phyloP scores from a whole-genome alignment of 306 rosid genomes.

The Potentilla sterilis region DNA sequence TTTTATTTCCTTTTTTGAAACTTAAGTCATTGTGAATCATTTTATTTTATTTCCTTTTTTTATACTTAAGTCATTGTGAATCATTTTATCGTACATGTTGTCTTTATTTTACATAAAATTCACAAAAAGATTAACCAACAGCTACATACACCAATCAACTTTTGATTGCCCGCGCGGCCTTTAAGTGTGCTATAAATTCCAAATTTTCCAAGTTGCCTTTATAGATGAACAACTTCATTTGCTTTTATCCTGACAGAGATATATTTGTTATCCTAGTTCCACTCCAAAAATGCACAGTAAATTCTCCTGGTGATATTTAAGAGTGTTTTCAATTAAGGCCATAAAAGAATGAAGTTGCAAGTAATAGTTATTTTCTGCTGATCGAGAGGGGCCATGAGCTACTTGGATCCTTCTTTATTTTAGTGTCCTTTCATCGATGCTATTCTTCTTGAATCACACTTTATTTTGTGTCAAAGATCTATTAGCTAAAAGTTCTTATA shows the following conservation, averaged over 20 bases:
- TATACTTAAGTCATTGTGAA: background rate
- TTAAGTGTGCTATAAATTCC: background rate
- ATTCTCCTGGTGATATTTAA: no score
- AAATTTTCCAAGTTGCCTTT: background rate
- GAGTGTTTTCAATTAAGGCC: no score
- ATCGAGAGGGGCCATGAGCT: conserved; percentile 1
- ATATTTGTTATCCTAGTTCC: background rate
- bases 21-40: background rate
- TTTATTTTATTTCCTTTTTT: background rate
- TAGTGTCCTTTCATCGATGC: background rate
- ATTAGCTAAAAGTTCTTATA: background rate
- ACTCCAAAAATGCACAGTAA: no score
- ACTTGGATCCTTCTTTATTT: background rate
- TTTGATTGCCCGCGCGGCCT: background rate
- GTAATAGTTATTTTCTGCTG: background rate
- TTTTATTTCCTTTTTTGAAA: no score
- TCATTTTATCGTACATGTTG: background rate
- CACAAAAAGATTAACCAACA: no score
- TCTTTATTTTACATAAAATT: no score
- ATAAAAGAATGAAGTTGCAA: no score
- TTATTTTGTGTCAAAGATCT: background rate
- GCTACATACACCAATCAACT: no score
- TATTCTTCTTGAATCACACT: background rate
- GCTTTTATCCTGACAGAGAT: background rate
- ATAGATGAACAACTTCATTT: background rate